phyloP scores from a whole-genome alignment of 148 eudicot genomes.

The Chenopodium berlandieri region DNA sequence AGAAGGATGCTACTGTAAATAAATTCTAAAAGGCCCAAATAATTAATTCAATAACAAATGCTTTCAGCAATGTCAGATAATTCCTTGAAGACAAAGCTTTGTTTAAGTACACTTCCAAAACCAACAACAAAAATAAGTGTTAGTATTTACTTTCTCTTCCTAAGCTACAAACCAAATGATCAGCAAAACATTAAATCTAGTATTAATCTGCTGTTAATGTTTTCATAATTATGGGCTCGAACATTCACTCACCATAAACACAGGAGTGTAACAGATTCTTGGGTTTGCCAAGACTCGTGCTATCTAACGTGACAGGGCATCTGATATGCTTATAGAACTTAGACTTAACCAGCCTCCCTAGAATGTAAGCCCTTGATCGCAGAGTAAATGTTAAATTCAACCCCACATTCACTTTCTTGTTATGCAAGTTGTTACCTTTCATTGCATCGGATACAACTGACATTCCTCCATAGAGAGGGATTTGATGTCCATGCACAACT shows the following conservation, averaged over 20 bases:
- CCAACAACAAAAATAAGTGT: background rate
- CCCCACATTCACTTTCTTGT: conserved; percentile 41
- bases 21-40: background rate
- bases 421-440: conserved; percentile 11
- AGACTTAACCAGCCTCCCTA: conserved; percentile 75
- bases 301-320: conserved; percentile 52
- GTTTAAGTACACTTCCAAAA: conserved; percentile 12
- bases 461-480: conserved; percentile 71
- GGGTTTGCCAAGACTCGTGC: conserved; percentile 54
- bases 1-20: background rate
- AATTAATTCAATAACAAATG: background rate
- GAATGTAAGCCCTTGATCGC: conserved; percentile 67
- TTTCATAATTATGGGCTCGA: background rate
- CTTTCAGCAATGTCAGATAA: background rate
- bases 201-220: background rate
- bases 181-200: background rate
- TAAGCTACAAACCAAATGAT: background rate
- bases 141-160: conserved; percentile 11
- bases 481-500: conserved; percentile 47
- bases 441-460: conserved; percentile 33
- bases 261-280: conserved; percentile 42
- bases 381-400: conserved; percentile 68
- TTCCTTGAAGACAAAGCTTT: conserved; percentile 5
- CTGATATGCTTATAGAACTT: conserved; percentile 50
- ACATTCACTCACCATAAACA: conserved; percentile 29